These are phyloP conservation scores for Rhodotorula sphaerocarpa DNA, from an alignment of 768 basidiomycete genomes.

Conservation along the genomic window DNA sequence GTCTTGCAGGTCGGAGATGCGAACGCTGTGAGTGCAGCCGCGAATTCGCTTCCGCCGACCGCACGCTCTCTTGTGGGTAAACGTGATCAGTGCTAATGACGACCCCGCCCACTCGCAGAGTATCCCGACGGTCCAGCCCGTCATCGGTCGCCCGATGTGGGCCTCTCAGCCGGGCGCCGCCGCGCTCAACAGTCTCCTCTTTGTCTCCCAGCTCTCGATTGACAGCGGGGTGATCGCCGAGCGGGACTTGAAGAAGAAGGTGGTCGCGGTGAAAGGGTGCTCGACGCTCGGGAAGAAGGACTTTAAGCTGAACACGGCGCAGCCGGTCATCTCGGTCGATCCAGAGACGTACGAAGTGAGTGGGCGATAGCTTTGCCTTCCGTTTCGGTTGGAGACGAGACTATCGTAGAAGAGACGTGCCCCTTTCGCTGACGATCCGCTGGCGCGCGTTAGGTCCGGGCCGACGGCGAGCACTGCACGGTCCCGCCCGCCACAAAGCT, in stretches of 20 bases:
- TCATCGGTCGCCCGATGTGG: constrained; percentile 87
- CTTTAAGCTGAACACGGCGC: constrained; percentile 84
- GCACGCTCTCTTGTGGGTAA: too few species aligned
- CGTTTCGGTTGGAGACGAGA: neutral
- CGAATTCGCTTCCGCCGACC: neutral
- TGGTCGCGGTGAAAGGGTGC: constrained; percentile 68
- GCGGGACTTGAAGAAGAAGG: constrained; percentile 63
- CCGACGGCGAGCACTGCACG: constrained; percentile 47
- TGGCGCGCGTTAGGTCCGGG: constrained; percentile 30
- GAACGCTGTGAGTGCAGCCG: constrained; percentile 51
- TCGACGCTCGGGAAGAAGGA: constrained; percentile 68
- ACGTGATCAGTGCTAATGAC: neutral
- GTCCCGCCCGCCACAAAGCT: constrained; percentile 45
- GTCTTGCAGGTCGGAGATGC: constrained; percentile 82
- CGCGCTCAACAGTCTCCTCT: constrained; percentile 72
- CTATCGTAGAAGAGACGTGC: too few species aligned
- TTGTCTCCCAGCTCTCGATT: constrained; percentile 71
- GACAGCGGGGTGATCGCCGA: constrained; percentile 53
- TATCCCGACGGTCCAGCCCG: constrained; percentile 90
- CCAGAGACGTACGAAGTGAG: constrained; percentile 80
- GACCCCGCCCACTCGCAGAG: constrained; percentile 47
- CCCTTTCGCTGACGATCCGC: too few species aligned
- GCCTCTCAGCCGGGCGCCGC: constrained; percentile 68
- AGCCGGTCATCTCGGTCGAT: constrained; percentile 79
- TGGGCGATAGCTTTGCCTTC: too few species aligned